Percentiles rank a stretch among this genome's conserved stretches.
phyloP scores from a whole-genome alignment of 441 rosid genomes.

The Populus hybrid region DNA sequence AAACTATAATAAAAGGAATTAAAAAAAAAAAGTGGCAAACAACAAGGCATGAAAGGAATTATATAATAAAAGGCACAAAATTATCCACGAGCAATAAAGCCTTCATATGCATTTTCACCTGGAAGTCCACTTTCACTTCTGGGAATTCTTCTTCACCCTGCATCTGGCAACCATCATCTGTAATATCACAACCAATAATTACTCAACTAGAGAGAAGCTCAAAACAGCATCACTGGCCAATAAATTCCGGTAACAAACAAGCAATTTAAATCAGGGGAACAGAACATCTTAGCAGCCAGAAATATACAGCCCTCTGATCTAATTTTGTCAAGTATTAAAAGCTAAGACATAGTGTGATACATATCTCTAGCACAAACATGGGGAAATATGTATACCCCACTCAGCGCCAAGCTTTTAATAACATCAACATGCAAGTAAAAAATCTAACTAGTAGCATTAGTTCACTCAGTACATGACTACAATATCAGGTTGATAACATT shows the following conservation, averaged over 20 bases:
- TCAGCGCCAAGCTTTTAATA: background rate
- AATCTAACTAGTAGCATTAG: background rate
- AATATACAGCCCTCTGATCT: background rate
- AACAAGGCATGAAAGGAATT: background rate
- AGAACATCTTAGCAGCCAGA: background rate
- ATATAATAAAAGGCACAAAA: background rate
- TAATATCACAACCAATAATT: conserved; percentile 12
- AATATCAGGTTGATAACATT: background rate
- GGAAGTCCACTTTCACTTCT: conserved; percentile 66
- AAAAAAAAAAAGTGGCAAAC: background rate
- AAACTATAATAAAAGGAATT: background rate
- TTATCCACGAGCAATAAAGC: background rate
- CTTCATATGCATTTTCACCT: conserved; percentile 33
- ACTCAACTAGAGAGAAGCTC: conserved; percentile 9
- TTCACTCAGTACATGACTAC: background rate
- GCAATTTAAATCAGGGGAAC: background rate
- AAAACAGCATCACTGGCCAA: background rate
- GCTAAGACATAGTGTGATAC: background rate
- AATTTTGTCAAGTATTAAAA: background rate
- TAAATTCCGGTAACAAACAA: background rate
- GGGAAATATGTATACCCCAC: too few species aligned
- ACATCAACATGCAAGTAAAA: background rate
- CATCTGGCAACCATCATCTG: conserved; percentile 41
- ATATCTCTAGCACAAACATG: background rate
- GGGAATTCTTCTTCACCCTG: conserved; percentile 53